phyloP scores from a whole-genome alignment of 257 asterid genomes.

The Fraxinus pennsylvanica region DNA sequence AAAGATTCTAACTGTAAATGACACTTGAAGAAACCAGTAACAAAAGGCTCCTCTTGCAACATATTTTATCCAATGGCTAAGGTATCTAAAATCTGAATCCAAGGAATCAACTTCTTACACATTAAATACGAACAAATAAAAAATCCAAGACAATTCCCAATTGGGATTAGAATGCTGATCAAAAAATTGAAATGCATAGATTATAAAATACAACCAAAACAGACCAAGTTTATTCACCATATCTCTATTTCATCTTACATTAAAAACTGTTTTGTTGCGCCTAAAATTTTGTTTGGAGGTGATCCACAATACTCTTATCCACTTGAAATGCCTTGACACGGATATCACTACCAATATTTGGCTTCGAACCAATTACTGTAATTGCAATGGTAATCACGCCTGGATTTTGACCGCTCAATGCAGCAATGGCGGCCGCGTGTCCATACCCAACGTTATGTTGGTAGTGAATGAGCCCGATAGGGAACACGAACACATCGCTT shows the following conservation, averaged over 20 bases:
- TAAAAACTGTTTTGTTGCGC: neutral
- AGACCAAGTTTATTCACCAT: neutral
- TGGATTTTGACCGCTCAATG: slow-evolving; percentile 19
- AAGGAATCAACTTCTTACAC: no score
- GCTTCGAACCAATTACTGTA: slow-evolving; percentile 8
- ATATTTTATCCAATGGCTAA: no score
- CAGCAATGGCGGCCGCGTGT: slow-evolving; percentile 20
- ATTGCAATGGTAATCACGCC: slow-evolving; percentile 14
- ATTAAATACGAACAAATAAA: neutral
- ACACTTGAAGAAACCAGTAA: no score
- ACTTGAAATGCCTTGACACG: slow-evolving; percentile 22
- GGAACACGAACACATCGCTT: no score
- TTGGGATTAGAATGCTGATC: neutral
- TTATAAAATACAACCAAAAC: neutral
- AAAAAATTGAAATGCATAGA: neutral
- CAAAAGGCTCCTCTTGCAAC: no score
- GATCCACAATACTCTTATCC: neutral
- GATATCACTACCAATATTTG: slow-evolving; percentile 3
- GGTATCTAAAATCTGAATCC: no score
- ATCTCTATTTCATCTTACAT: neutral
- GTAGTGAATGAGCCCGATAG: neutral
- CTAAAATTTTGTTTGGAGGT: slow-evolving; percentile 7
- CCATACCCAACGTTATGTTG: slow-evolving; percentile 6
- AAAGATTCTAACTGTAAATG: no score
- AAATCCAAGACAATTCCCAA: neutral